Base-by-base conservation (phyloP, 495 filamentous ascomycete genomes). In the Penicillium goetzii region DNA sequence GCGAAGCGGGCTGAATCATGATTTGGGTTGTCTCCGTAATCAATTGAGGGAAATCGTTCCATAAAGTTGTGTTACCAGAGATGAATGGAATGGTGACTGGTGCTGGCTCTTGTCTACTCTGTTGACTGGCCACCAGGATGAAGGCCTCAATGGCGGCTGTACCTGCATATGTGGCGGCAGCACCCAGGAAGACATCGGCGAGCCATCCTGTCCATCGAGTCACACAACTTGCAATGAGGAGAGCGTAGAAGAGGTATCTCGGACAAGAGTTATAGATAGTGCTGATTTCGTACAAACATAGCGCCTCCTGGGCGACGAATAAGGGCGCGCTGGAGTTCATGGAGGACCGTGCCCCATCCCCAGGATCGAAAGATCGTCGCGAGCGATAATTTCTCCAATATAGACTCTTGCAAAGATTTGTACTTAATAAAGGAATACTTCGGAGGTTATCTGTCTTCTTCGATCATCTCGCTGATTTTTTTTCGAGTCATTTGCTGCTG, bases 141-240 rank as follows among this genome's bases (percentile, higher is more conserved):
- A 78, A 78, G 0, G 75, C 54, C 45, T 78, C 66, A 5, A 78
- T 70, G 10, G 75, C 74, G 1, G 74, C 75, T 0, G 71, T 75
- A 3, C 75, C 75, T 17, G 75, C 75, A 41, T 78, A 78, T 9
- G 72, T 72, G 12, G 75, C 72, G 0, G 75, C 73, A 2, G 74
- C 59, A 6, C 75, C 72, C 2, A 77, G 63, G 32, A 77, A 76
- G 2, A 75, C 72, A 49, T 76, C 61, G 10, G 68, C 64, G 0
- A 76, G 59, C 74, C 75, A 78, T 45, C 74, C 75, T 2, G 70
- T 73, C 75, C 75, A 78, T 11, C 75, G 64, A 1, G 75, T 72
- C 2, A 71, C 51, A 30, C 74, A 75, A 26, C 60, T 72, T 0
- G 69, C 72, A 0, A 74, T 30, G 0, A 78, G 62, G 1, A 78